Evolutionary conservation across 2,329 filamentous ascomycete genomes (phyloP), one percentile per base, ranked within the genome.

Genomic region (Metarhizium brunneum): DNA sequence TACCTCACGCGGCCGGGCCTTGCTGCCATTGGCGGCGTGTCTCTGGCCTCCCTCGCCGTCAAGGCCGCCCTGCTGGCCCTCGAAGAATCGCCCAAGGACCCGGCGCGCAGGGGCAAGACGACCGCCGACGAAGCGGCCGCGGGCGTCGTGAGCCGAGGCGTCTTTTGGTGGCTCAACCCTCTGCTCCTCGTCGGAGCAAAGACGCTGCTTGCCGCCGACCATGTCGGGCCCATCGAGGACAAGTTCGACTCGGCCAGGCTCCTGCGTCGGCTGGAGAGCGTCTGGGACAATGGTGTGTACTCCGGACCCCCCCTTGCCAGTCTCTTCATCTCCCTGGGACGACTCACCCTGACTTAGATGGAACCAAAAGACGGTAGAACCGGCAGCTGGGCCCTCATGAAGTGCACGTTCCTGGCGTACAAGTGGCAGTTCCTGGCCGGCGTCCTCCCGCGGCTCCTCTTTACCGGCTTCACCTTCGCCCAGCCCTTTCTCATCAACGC

Each of bases 381-480:
- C 2, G 55, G 60, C n/a, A 48, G 60, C 14, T 59, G 57, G 4
- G 64, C 63, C 2, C 61, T 71, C 2, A 47, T 66, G 1, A 58
- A 61, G 3, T 65, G 57, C 42, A 64, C 66, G 0, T 65, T 70
- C 6, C 52, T 59, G 30, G 58, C 66, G 0, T 66, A 66, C 52
- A 66, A 63, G 25, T 61, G 62, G 61, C 64, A 68, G 3, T 61
- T 73, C 6, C 25, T 66, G 2, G 62, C 65, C 1, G 67, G 64
- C 0, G 62, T 76, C 4, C 45, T 70, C 4, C 71, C 74, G 2
- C 68, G 75, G 0, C 59, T 76, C 2, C 64, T 67, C 10, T 67
- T 68, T 29, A 68, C 67, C 1, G 74, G 65, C 4, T 76, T 78
- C 59, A 70, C 62, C 6, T 76, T 76, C 53, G 67, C 71, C 5